These are phyloP conservation scores for Citrus mangshanensis DNA, from an alignment of 345 rosid genomes.

Conservation along the genomic window DNA sequence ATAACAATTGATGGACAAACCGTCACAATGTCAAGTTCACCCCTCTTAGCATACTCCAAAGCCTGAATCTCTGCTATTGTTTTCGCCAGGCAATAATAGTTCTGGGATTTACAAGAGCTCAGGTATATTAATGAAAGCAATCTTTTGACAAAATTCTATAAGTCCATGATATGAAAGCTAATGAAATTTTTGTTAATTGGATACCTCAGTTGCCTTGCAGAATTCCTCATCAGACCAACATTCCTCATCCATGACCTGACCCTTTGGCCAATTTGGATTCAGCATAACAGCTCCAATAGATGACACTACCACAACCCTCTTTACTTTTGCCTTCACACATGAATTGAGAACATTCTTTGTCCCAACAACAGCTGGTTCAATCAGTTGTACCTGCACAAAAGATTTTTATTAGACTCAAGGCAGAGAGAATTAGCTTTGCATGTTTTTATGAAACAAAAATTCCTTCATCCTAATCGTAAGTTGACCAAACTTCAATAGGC, in stretches of 20 bases:
- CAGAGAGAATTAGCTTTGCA: no score
- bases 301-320: slow-evolving; percentile 47
- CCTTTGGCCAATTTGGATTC: slow-evolving; percentile 41
- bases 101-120: slow-evolving; percentile 16
- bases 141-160: background rate
- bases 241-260: slow-evolving; percentile 30
- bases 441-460: no score
- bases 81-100: slow-evolving; percentile 35
- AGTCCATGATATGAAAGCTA: background rate
- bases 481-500: background rate
- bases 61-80: slow-evolving; percentile 50
- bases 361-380: slow-evolving; percentile 40
- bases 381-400: slow-evolving; percentile 33
- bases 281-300: slow-evolving; percentile 36
- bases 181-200: background rate
- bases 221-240: slow-evolving; percentile 42
- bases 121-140: background rate
- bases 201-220: slow-evolving; percentile 34
- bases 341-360: slow-evolving; percentile 37
- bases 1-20: slow-evolving; percentile 46
- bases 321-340: slow-evolving; percentile 40
- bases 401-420: background rate
- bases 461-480: background rate
- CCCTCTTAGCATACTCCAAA: slow-evolving; percentile 34
- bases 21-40: slow-evolving; percentile 34